Conservation (phyloP, 306 rosid genomes). For the Phaseolus lunatus region DNA sequence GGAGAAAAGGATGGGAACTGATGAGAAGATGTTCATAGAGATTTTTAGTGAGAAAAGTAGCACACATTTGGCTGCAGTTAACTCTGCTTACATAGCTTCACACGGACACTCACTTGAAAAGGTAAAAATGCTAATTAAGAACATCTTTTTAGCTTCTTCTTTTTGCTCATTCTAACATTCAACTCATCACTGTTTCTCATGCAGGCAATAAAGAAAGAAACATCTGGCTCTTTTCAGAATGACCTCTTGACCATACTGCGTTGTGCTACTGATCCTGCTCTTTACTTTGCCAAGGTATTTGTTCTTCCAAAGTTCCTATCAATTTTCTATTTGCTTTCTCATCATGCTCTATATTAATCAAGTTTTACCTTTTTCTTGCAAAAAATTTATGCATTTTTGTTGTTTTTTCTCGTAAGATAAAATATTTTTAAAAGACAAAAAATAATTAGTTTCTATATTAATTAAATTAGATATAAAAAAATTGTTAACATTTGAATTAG, state of each 20-base stretch:
- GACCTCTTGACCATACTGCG: slow-evolving; percentile 66
- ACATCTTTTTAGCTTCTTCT: too few species aligned
- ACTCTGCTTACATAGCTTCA: slow-evolving; percentile 50
- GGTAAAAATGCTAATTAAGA: too few species aligned
- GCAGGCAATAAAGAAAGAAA: slow-evolving; percentile 69
- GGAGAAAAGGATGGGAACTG: slow-evolving; percentile 56
- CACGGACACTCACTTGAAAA: slow-evolving; percentile 62
- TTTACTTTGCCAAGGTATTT: slow-evolving; percentile 77
- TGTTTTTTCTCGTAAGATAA: too few species aligned
- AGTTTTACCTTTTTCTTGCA: background rate
- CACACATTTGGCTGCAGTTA: slow-evolving; percentile 69
- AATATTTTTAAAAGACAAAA: too few species aligned
- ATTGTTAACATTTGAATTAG: too few species aligned
- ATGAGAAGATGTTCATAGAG: slow-evolving; percentile 58
- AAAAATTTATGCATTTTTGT: background rate
- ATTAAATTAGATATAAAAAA: too few species aligned
- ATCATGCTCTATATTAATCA: background rate
- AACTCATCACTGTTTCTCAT: slow-evolving; percentile 16
- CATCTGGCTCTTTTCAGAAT: slow-evolving; percentile 60
- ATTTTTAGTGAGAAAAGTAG: slow-evolving; percentile 74
- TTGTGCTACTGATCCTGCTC: slow-evolving; percentile 65
- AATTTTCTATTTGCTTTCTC: background rate
- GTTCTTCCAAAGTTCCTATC: background rate
- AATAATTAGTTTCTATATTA: too few species aligned
- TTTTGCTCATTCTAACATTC: too few species aligned